Evolutionary conservation across 176 grass and related monocot species (phyloP).

Genomic region (Eragrostis nindensis): DNA sequence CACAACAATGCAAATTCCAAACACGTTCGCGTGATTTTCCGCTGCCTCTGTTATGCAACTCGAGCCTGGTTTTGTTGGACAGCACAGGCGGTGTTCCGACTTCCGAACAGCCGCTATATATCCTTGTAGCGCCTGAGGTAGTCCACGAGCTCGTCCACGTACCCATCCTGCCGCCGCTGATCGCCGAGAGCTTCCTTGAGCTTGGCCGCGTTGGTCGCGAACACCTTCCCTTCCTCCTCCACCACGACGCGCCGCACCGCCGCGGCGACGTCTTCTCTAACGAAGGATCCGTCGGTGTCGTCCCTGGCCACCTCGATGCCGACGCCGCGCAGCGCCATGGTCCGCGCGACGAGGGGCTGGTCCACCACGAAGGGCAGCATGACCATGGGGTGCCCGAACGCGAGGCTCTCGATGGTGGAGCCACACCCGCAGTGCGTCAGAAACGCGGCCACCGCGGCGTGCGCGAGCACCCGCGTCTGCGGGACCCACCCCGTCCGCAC

Average conservation of each 20-base stretch:
- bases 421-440: slow-evolving; percentile 76
- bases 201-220: slow-evolving; percentile 15
- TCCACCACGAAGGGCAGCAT: slow-evolving; percentile 56
- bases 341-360: slow-evolving; percentile 39
- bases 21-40: too few species aligned
- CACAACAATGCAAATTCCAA: too few species aligned
- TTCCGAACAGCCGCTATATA: too few species aligned
- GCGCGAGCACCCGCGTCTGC: slow-evolving; percentile 47
- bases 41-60: too few species aligned
- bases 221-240: slow-evolving; percentile 51
- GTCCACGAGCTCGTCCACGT: slow-evolving; percentile 45
- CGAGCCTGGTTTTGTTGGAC: too few species aligned
- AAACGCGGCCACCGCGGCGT: slow-evolving; percentile 51
- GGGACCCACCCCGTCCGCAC: slow-evolving; percentile 50
- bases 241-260: slow-evolving; percentile 42
- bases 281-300: slow-evolving; percentile 44
- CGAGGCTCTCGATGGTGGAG: slow-evolving; percentile 60
- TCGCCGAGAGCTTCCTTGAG: slow-evolving; percentile 9
- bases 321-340: slow-evolving; percentile 36
- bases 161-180: slow-evolving; percentile 17
- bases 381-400: slow-evolving; percentile 57
- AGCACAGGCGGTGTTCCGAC: too few species aligned
- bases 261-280: slow-evolving; percentile 14
- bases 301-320: slow-evolving; percentile 52
- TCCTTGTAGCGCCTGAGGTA: slow-evolving; percentile 9